Percentiles rank a stretch among this genome's conserved stretches.
Conservation (phyloP, 345 rosid genomes). For the Populus simonii region DNA sequence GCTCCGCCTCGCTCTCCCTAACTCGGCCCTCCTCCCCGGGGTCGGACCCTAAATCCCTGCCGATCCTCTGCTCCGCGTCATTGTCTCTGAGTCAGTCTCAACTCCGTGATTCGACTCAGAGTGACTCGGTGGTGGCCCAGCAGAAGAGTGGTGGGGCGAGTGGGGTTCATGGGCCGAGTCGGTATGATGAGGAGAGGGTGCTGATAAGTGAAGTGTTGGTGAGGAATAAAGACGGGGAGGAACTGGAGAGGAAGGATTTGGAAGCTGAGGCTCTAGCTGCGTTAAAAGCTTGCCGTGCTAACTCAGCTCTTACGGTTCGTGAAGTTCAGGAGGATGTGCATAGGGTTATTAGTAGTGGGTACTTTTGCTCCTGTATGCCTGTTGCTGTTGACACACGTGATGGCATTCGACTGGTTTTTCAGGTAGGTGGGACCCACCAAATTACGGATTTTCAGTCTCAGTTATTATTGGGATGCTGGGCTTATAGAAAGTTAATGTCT, state of each 20-base stretch:
- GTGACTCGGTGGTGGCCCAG: slow-evolving; percentile 16
- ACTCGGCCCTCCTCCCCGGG: slow-evolving; percentile 35
- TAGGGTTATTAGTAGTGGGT: slow-evolving; percentile 81
- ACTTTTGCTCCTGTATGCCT: slow-evolving; percentile 83
- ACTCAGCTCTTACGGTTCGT: slow-evolving; percentile 74
- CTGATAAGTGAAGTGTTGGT: slow-evolving; percentile 86
- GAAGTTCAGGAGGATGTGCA: slow-evolving; percentile 97
- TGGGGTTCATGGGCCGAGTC: slow-evolving; percentile 30
- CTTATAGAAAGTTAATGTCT: background rate
- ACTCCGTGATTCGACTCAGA: slow-evolving; percentile 15
- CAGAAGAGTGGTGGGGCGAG: slow-evolving; percentile 37
- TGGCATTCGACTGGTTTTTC: slow-evolving; percentile 84
- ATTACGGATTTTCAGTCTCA: background rate
- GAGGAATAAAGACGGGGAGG: slow-evolving; percentile 90
- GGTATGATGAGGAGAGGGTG: slow-evolving; percentile 79
- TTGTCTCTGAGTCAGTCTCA: slow-evolving; percentile 33
- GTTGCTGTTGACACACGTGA: slow-evolving; percentile 91
- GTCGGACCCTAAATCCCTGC: slow-evolving; percentile 38
- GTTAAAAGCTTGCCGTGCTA: slow-evolving; percentile 73
- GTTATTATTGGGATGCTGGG: background rate
- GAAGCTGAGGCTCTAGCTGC: slow-evolving; percentile 82
- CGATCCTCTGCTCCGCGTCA: slow-evolving; percentile 54
- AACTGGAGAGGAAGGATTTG: slow-evolving; percentile 85
- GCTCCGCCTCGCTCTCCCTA: slow-evolving; percentile 51
- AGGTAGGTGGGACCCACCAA: slow-evolving; percentile 37